Evolutionary conservation across 805 yeast species (phyloP).

Genomic region (Clavispora santaluciae): DNA sequence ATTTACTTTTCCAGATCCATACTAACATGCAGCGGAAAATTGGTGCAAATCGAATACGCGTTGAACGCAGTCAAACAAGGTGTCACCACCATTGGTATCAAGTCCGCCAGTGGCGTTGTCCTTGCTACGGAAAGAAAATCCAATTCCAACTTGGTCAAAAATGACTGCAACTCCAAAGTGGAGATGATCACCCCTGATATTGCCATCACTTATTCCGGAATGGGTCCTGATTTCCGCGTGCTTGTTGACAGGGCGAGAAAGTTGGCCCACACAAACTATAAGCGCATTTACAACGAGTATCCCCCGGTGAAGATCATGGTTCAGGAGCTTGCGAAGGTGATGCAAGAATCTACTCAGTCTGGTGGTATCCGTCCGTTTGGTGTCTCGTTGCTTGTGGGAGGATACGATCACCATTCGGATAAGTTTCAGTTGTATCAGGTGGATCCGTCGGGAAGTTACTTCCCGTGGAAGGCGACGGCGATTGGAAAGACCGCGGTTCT

Average conservation of each 20-base stretch:
- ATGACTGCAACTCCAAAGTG: conserved; percentile 73
- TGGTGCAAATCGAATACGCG: conserved; percentile 97
- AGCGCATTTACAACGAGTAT: conserved; percentile 90
- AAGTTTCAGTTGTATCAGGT: conserved; percentile 84
- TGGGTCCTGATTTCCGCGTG: conserved; percentile 98
- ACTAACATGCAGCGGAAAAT: conserved; percentile 70
- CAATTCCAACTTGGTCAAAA: conserved; percentile 68
- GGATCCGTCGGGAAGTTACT: conserved; percentile 96
- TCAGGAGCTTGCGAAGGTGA: conserved; percentile 89
- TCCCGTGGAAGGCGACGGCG: conserved; percentile 99
- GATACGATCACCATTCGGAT: conserved; percentile 74
- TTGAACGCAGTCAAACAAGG: conserved; percentile 97
- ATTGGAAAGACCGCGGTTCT: conserved; percentile 93
- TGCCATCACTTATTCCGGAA: conserved; percentile 95
- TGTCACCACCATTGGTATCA: conserved; percentile 91
- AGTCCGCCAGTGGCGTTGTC: conserved; percentile 92
- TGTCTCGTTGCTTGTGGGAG: conserved; percentile 90
- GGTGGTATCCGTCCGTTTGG: conserved; percentile 99
- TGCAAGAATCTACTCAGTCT: conserved; percentile 98
- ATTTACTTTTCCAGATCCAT: not conserved
- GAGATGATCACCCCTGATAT: conserved; percentile 87
- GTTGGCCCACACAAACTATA: conserved; percentile 87
- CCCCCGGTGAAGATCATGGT: conserved; percentile 95
- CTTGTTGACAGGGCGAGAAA: conserved; percentile 91
- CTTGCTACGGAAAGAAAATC: conserved; percentile 95